Base-by-base conservation (phyloP, 805 yeast species). In the Komagataella populi region DNA sequence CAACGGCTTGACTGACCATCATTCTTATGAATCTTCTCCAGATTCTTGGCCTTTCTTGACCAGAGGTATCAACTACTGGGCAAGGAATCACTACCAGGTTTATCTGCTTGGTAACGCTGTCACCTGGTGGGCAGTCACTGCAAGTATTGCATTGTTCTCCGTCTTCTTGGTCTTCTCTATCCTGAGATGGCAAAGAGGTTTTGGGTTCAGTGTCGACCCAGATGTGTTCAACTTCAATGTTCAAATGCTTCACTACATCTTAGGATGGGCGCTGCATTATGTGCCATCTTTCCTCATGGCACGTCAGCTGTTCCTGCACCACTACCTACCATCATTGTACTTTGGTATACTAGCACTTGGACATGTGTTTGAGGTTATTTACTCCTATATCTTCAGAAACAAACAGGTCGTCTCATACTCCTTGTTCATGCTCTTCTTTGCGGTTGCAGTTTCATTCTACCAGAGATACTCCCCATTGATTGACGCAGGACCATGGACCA, bases 11-110 rank as follows among this genome's bases (percentile, higher is more conserved):
- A 81, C 84, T 46, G 76, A 77, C 30, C 76, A 81, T 58, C 95
- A 86, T 62, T 69, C 71, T 55, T 86, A 78, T 73, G 87, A 84
- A 67, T 83, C 90, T 5, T 61, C 70, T 52, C 95, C 95, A 52
- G 67, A 68, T 51, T 72, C 80, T 23, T 86, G 95, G 95, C 90
- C 93, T 52, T 68, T 81, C 30, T 71, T 86, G 54, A 60, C 69
- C 49, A 79, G 95, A 68, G 95, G 95, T 67, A 85, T 86, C 60
- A 83, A 83, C 64, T 86, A 86, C 69, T 86, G 95, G 95, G 75
- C 70, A 56, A 70, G 70, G 50, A 74, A 79, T 54, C 68, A 74
- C 56, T 53, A 52, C 23, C 86, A 80, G 63, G 74, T 86, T 45
- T 86, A 86, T 61, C 69, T 86, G 53, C 59, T 86, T 18, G 95